Evolutionary conservation across 139 green algal genomes (phyloP), one percentile per base, ranked within the genome.

Genomic region (Spirogloea muscicola): DNA sequence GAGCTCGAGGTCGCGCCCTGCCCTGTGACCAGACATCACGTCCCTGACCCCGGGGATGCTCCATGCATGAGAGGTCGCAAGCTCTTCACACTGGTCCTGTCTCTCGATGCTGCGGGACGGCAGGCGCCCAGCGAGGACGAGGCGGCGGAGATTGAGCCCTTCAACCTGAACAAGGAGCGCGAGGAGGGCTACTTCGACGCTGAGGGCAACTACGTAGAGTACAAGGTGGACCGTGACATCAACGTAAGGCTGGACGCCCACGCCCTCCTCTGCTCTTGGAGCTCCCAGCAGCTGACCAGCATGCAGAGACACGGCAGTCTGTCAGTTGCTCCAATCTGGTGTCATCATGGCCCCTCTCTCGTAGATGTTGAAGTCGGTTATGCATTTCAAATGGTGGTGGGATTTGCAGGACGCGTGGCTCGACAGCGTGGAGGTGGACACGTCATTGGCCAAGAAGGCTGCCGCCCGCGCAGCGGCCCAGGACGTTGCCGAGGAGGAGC

Each of bases 111-210:
- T 25, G 25, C 48, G 58, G 58, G 25, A 36, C 40, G 39, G 40
- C 6, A 49, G 60, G 29, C 33, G 61, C 10, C 21, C 1, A 63
- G 46, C 34, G 49, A 85, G 2, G 78, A 91, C 7, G 79, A 39
- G 1, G 87, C 83, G 31, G 63, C 91, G 27, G 85, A 86, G n/a
- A 84, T 94, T 1, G 90, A 95, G 85, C 90, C 90, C 2, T 95
- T 95, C 79, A 84, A 95, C 82, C 70, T 95, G 64, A 78, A 84
- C 10, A 44, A 75, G 18, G 90, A 95, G 81, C 82, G 90, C 0
- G 84, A 89, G 73, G 84, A 88, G 43, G 89, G 88, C 3, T 91
- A 85, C 58, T 88, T 90, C 29, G 85, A 89, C 49, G 73, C 84
- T 3, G 77, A 84, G 37, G 90, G 90, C 44, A 89, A 88, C 61